Evolutionary conservation across 192 early-diverging fungal species (phyloP).

Genomic region (Podila horticola): DNA sequence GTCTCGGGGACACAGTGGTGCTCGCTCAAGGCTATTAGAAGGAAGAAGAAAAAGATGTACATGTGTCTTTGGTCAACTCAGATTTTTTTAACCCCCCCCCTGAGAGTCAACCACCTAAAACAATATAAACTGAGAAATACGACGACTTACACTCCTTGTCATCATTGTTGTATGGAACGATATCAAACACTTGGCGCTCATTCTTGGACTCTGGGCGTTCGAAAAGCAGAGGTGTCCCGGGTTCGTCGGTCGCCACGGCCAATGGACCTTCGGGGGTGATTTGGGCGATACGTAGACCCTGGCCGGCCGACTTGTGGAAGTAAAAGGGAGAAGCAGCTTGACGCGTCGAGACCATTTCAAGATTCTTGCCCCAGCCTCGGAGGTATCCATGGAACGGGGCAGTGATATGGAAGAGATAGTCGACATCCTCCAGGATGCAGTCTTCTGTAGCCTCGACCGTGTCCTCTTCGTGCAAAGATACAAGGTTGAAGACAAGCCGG

Average conservation of each 20-base stretch:
- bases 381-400: constrained; percentile 7
- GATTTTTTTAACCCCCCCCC: no score
- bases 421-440: constrained; percentile 22
- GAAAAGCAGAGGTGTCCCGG: background rate
- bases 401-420: constrained; percentile 8
- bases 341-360: background rate
- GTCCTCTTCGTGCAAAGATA: background rate
- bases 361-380: background rate
- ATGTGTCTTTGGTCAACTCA: no score
- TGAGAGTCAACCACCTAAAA: no score
- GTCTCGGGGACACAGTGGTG: background rate
- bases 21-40: no score
- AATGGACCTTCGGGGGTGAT: background rate
- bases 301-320: constrained; percentile 1
- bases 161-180: background rate
- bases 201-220: background rate
- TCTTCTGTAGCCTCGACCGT: background rate
- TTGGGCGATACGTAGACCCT: constrained; percentile 13
- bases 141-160: no score
- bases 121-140: no score
- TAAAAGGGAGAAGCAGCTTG: background rate
- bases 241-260: background rate
- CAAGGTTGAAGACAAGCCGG: constrained; percentile 4
- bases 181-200: background rate
- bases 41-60: no score